Conservation (phyloP, 2,329 filamentous ascomycete species). For the Salinomyces thailandicus region DNA sequence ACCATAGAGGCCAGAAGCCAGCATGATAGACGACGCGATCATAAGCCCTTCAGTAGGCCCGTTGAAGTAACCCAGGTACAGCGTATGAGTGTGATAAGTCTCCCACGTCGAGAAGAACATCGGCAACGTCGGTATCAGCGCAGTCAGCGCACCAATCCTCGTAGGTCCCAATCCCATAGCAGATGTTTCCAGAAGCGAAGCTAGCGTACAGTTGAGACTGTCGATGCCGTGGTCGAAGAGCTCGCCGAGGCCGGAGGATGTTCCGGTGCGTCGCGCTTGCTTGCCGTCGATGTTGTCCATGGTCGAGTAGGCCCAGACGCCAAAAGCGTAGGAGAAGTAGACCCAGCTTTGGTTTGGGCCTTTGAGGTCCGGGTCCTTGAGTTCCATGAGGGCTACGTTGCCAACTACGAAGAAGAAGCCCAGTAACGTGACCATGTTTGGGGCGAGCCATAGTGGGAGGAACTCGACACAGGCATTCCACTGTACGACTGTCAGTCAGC, state of each 20-base stretch:
- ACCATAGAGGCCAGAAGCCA: constrained; percentile 75
- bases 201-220: constrained; percentile 92
- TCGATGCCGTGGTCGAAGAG: constrained; percentile 99
- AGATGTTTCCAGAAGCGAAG: constrained; percentile 78
- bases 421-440: constrained; percentile 92
- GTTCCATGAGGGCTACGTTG: constrained; percentile 65
- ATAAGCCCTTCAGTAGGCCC: constrained; percentile 92
- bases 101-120: constrained; percentile 99
- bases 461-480: constrained; percentile 95
- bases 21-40: constrained; percentile 78
- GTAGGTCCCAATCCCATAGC: constrained; percentile 86
- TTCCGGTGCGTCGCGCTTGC: constrained; percentile 87
- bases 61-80: constrained; percentile 94
- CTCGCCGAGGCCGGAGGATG: constrained; percentile 87
- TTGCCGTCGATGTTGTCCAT: constrained; percentile 99
- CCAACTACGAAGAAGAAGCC: constrained; percentile 89
- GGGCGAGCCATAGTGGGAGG: constrained; percentile 88
- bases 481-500: constrained; percentile 40
- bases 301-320: constrained; percentile 93
- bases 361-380: constrained; percentile 80
- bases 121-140: constrained; percentile 77
- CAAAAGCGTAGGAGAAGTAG: constrained; percentile 90
- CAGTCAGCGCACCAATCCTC: constrained; percentile 79
- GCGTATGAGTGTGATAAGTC: constrained; percentile 94
- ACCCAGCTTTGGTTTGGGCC: constrained; percentile 70